phyloP scores from a whole-genome alignment of 73 alveolate species.

The Loxodes magnus region DNA sequence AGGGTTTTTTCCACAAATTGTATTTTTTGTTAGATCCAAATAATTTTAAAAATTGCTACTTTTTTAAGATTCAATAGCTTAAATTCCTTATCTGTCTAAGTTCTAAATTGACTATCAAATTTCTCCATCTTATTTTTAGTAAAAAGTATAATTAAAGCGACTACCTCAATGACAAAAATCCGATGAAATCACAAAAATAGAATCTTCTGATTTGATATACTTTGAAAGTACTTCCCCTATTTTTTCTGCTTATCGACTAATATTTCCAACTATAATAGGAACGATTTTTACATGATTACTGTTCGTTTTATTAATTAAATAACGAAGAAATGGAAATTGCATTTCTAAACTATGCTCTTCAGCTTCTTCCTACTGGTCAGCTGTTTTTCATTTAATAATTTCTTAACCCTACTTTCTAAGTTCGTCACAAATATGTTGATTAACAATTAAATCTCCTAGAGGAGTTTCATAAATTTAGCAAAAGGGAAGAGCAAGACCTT shows the following conservation, averaged over 20 bases:
- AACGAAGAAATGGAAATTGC: conserved; percentile 74
- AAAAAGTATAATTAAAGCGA: conserved; percentile 36
- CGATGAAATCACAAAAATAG: conserved; percentile 58
- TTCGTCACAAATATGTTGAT: conserved; percentile 28
- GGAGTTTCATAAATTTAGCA: conserved; percentile 61
- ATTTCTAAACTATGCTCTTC: conserved; percentile 77
- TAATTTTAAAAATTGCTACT: too few species aligned
- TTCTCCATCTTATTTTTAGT: too few species aligned
- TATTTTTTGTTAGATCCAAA: too few species aligned
- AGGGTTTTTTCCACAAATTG: too few species aligned
- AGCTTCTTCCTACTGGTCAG: conserved; percentile 48
- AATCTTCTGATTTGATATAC: conserved; percentile 42
- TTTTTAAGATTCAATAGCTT: too few species aligned
- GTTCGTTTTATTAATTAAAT: conserved; percentile 26
- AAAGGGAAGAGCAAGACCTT: conserved; percentile 60
- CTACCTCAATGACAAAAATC: conserved; percentile 91
- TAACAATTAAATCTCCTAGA: conserved; percentile 54
- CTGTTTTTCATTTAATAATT: conserved; percentile 22
- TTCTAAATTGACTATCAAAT: too few species aligned
- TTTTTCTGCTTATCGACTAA: conserved; percentile 31
- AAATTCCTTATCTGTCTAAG: too few species aligned
- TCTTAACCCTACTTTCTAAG: conserved; percentile 32
- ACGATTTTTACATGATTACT: conserved; percentile 40
- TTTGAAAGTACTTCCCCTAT: conserved; percentile 43
- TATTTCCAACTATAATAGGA: conserved; percentile 73